These are phyloP conservation scores for Kurtzmaniella cleridarum DNA, from an alignment of 805 yeast species.

Conservation along the genomic window DNA sequence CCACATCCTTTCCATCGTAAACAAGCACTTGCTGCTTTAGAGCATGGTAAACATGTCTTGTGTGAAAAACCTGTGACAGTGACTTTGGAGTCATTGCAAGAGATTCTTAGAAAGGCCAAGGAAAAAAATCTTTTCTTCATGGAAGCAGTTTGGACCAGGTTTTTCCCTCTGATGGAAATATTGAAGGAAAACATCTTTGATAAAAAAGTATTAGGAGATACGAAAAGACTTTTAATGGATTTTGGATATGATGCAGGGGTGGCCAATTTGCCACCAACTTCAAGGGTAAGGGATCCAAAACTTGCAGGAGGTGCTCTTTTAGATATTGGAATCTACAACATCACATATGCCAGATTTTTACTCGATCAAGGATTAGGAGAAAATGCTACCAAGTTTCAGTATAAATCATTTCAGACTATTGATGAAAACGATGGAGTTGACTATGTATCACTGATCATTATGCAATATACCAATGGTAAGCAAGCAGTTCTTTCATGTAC, in stretches of 20 bases:
- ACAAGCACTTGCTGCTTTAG: constrained; percentile 37
- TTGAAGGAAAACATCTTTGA: constrained; percentile 32
- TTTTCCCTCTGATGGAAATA: constrained; percentile 41
- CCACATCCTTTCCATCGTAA: constrained; percentile 51
- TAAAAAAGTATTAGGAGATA: constrained; percentile 41
- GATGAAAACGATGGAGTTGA: constrained; percentile 37
- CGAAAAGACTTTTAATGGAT: constrained; percentile 40
- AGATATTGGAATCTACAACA: constrained; percentile 50
- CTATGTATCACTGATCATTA: constrained; percentile 30
- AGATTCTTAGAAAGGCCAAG: constrained; percentile 39
- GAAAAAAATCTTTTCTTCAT: constrained; percentile 40
- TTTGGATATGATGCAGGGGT: constrained; percentile 33
- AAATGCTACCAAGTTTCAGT: constrained; percentile 19
- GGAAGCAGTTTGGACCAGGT: constrained; percentile 60
- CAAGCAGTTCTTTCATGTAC: constrained; percentile 35
- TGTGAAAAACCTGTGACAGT: constrained; percentile 54
- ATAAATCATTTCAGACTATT: constrained; percentile 29
- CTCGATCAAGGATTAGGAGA: constrained; percentile 29
- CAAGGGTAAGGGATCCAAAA: constrained; percentile 38
- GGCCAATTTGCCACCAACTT: constrained; percentile 21
- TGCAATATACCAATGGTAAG: constrained; percentile 35
- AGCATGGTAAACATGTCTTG: constrained; percentile 44
- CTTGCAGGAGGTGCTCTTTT: constrained; percentile 55
- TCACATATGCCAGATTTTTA: constrained; percentile 41
- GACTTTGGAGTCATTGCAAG: constrained; percentile 39